Conservation (phyloP, 805 yeast genomes). For the Kuraishia floccosa region DNA sequence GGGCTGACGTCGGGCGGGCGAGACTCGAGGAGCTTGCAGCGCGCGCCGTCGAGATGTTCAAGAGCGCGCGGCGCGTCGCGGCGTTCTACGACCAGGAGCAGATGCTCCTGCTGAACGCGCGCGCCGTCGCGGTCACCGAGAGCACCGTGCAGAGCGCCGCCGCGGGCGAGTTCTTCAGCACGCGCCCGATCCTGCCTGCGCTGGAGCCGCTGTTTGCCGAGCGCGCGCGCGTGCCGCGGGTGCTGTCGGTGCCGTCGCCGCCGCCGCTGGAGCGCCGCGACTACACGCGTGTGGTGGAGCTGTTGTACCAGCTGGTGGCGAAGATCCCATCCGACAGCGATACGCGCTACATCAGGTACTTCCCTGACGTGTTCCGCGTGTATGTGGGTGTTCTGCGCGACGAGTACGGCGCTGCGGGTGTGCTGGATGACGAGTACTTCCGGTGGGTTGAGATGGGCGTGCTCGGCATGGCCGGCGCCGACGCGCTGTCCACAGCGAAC, state of each 20-base stretch:
- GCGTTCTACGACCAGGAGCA: constrained; percentile 1
- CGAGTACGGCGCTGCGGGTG: constrained; percentile 3
- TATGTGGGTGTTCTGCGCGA: constrained; percentile 11
- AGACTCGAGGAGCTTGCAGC: background rate
- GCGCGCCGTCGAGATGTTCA: background rate
- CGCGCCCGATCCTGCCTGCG: constrained; percentile 3
- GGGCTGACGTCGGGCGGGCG: background rate
- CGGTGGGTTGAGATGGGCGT: constrained; percentile 9
- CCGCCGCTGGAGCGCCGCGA: background rate
- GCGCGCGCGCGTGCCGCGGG: background rate
- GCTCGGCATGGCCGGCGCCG: constrained; percentile 7
- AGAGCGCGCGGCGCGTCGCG: background rate
- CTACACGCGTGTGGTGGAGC: background rate
- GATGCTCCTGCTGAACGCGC: constrained; percentile 1
- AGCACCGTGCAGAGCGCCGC: constrained; percentile 1
- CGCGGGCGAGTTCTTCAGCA: constrained; percentile 2
- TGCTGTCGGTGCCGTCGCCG: background rate
- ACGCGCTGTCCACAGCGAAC: constrained; percentile 7
- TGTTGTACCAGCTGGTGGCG: background rate
- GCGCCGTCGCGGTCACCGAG: constrained; percentile 1
- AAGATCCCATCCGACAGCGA: background rate
- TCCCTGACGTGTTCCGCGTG: constrained; percentile 12
- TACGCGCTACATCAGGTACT: constrained; percentile 1
- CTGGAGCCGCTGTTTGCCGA: background rate
- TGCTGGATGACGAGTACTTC: constrained; percentile 12